Evolutionary conservation across 192 early-diverging fungal genomes (phyloP).

Genomic region (Coemansia sp.): DNA sequence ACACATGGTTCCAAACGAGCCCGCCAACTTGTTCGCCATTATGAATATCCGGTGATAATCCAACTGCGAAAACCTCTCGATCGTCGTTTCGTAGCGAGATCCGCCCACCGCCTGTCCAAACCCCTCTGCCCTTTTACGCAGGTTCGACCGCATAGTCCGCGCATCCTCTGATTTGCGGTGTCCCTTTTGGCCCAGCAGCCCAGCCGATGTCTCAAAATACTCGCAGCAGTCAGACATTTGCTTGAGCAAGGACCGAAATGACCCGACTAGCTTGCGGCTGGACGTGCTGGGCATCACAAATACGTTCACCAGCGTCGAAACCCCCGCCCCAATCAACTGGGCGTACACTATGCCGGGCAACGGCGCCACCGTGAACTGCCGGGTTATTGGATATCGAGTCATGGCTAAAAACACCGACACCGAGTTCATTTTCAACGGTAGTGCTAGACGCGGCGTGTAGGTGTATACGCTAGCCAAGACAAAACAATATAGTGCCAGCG

Average conservation of each 20-base stretch:
- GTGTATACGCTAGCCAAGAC: constrained; percentile 14
- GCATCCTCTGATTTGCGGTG: constrained; percentile 2
- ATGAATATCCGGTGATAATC: constrained; percentile 36
- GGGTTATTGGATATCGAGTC: constrained; percentile 9
- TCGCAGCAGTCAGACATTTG: constrained; percentile 29
- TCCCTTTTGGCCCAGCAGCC: constrained; percentile 8
- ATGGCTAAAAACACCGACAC: constrained; percentile 16
- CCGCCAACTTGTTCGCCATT: constrained; percentile 11
- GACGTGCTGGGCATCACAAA: constrained; percentile 40
- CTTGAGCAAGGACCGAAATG: constrained; percentile 10
- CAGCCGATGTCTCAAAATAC: constrained; percentile 16
- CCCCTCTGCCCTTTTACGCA: constrained; percentile 6
- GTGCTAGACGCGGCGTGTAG: constrained; percentile 21
- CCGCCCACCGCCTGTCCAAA: constrained; percentile 38
- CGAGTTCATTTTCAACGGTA: constrained; percentile 36
- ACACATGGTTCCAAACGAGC: constrained; percentile 40
- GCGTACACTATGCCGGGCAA: constrained; percentile 30
- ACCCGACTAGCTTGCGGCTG: constrained; percentile 21
- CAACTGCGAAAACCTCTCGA: constrained; percentile 40
- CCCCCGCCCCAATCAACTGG: constrained; percentile 28
- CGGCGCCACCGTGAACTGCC: constrained; percentile 9
- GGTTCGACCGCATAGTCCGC: not conserved
- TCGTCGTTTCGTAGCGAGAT: constrained; percentile 31
- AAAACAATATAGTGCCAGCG: constrained; percentile 31
- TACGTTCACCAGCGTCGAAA: constrained; percentile 35